phyloP scores from a whole-genome alignment of 257 asterid species.

The Fraxinus cuspidata region DNA sequence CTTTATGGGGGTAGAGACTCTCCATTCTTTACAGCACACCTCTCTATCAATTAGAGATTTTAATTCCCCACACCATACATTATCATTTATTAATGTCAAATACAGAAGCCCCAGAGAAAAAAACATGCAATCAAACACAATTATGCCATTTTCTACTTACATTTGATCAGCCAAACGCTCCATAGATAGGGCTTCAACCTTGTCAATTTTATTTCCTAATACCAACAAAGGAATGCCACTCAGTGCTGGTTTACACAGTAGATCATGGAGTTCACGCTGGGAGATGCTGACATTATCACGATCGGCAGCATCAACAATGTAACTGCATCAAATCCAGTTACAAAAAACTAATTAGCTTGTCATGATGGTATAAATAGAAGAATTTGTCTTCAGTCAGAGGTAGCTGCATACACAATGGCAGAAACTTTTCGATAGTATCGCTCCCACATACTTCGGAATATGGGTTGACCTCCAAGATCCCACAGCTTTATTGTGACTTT shows the following conservation, averaged over 20 bases:
- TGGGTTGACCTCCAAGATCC: slow-evolving; percentile 99
- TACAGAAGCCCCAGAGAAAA: background rate
- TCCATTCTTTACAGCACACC: too few species aligned
- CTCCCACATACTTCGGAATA: slow-evolving; percentile 96
- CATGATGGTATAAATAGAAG: slow-evolving; percentile 1
- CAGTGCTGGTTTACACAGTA: slow-evolving; percentile 78
- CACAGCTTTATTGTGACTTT: slow-evolving; percentile 92
- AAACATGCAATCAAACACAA: background rate
- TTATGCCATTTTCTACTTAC: slow-evolving; percentile 38
- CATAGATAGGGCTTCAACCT: slow-evolving; percentile 66
- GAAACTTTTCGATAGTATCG: slow-evolving; percentile 92
- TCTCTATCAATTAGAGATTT: too few species aligned
- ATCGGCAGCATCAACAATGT: slow-evolving; percentile 95
- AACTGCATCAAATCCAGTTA: slow-evolving; percentile 47
- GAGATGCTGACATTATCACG: slow-evolving; percentile 79
- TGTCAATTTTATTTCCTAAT: slow-evolving; percentile 89
- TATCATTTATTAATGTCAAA: background rate
- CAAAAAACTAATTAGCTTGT: background rate
- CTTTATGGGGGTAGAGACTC: too few species aligned
- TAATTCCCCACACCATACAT: too few species aligned
- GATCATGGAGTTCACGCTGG: slow-evolving; percentile 77
- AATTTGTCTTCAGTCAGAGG: background rate
- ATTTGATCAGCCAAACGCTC: slow-evolving; percentile 81
- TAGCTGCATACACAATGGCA: slow-evolving; percentile 72
- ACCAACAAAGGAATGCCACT: slow-evolving; percentile 87